Conservation (phyloP, 2,329 filamentous ascomycete genomes). For the Herpomyces periplanetae region DNA sequence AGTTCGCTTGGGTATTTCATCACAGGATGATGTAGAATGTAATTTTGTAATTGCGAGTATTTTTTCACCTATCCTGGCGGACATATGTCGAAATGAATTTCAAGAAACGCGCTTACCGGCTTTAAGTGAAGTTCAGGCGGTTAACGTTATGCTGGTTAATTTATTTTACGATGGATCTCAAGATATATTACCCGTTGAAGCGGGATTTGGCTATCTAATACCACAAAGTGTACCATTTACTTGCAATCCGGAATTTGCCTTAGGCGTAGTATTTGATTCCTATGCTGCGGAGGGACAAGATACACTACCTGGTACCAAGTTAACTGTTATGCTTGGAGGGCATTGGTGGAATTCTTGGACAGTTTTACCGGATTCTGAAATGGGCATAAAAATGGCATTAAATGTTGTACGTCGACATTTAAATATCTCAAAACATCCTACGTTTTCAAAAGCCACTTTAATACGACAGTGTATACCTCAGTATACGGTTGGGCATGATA, state of each 20-base stretch:
- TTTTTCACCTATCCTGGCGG: too few species aligned
- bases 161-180: conserved; percentile 59
- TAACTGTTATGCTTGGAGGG: conserved; percentile 79
- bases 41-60: too few species aligned
- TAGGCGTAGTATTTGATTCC: conserved; percentile 75
- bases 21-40: too few species aligned
- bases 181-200: too few species aligned
- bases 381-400: conserved; percentile 27
- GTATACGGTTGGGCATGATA: conserved; percentile 37
- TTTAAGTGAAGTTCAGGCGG: conserved; percentile 17
- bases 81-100: too few species aligned
- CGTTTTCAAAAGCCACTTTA: conserved; percentile 18
- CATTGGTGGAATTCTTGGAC: conserved; percentile 42
- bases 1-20: too few species aligned
- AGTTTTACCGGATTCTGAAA: conserved; percentile 19
- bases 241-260: conserved; percentile 38
- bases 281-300: conserved; percentile 19
- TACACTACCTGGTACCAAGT: conserved; percentile 24
- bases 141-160: conserved; percentile 70
- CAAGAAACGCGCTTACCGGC: conserved; percentile 6
- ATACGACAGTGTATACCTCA: conserved; percentile 51
- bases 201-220: conserved; percentile 81
- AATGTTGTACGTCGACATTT: conserved; percentile 31
- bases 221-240: conserved; percentile 26
- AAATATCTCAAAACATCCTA: conserved; percentile 20